Percentiles rank a stretch among this genome's conserved stretches.
Conservation (phyloP, 2,329 filamentous ascomycete species). For the Aschersonia sp. region DNA sequence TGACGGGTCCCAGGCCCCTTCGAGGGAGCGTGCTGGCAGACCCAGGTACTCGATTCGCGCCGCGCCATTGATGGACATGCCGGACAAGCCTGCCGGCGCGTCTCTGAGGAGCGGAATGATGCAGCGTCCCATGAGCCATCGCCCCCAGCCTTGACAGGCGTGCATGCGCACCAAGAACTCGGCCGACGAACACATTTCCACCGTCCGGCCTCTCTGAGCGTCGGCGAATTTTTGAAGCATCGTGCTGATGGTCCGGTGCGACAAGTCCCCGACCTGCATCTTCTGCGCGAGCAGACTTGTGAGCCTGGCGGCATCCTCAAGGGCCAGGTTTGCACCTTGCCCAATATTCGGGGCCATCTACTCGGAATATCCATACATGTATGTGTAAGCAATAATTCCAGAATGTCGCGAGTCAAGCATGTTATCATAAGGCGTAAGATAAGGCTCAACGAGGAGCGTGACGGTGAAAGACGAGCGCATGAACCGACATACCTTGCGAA, state of each 20-base stretch:
- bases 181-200: slow-evolving; percentile 3
- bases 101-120: slow-evolving; percentile 5
- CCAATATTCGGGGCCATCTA: slow-evolving; percentile 9
- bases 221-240: slow-evolving; percentile 1
- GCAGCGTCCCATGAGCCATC: slow-evolving; percentile 3
- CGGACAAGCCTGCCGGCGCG: slow-evolving; percentile 5
- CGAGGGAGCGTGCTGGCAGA: not conserved
- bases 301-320: slow-evolving; percentile 7
- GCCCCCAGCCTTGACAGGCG: slow-evolving; percentile 3
- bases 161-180: slow-evolving; percentile 7
- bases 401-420: not conserved
- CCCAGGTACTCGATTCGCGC: not conserved
- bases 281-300: slow-evolving; percentile 4
- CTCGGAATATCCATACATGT: too few species aligned
- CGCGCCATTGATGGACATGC: slow-evolving; percentile 1
- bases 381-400: not conserved
- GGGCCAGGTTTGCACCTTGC: slow-evolving; percentile 9
- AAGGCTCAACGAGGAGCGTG: too few species aligned
- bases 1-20: slow-evolving; percentile 1
- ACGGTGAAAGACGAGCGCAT: too few species aligned
- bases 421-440: too few species aligned
- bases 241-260: not conserved
- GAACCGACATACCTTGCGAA: slow-evolving; percentile 11
- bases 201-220: not conserved
- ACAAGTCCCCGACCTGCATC: not conserved